A percentile compares a stretch with the other conserved stretches of the same genome.
phyloP scores from a whole-genome alignment of 176 grass and related monocot species.

The Carex scoparia region DNA sequence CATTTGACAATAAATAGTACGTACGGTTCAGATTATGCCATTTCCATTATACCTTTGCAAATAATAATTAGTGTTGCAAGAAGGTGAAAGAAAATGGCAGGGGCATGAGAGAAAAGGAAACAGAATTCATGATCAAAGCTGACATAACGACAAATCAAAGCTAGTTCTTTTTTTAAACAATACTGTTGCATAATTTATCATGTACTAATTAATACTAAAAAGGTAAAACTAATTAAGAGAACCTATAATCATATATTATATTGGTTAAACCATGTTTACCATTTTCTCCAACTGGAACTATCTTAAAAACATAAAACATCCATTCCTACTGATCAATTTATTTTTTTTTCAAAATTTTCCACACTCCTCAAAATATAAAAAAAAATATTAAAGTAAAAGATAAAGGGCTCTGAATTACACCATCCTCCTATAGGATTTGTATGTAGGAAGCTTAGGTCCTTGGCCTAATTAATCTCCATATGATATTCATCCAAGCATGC shows the following conservation, averaged over 20 bases:
- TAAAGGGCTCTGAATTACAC: background rate
- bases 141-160: background rate
- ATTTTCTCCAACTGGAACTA: background rate
- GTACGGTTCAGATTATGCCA: too few relatives aligned
- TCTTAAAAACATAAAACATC: background rate
- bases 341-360: background rate
- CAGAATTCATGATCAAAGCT: background rate
- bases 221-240: background rate
- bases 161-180: background rate
- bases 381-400: background rate
- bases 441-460: background rate
- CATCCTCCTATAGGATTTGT: background rate
- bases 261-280: background rate
- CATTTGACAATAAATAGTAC: background rate
- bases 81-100: background rate
- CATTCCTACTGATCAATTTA: background rate
- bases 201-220: background rate
- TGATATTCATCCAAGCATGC: constrained; percentile 8
- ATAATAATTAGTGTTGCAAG: background rate
- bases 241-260: background rate
- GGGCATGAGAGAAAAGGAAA: background rate
- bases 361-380: background rate
- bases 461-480: background rate
- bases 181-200: background rate
- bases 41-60: background rate